Evolutionary conservation across 2,329 filamentous ascomycete species (phyloP), one percentile per base, ranked within the genome.

Genomic region (Teratosphaeria epicoccoides): DNA sequence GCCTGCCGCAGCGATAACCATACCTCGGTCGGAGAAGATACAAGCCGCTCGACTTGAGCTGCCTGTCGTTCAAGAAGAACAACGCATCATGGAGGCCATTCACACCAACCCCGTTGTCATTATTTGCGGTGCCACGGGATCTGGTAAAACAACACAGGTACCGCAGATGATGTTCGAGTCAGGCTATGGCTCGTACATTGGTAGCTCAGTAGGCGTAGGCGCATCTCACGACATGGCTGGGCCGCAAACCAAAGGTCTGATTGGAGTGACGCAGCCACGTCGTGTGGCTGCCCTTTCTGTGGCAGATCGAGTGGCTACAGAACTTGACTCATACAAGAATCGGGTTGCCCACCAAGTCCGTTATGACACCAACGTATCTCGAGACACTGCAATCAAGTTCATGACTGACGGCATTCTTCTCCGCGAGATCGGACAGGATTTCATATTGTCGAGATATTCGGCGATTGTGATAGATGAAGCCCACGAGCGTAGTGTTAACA

Each of bases 371-470:
- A 91, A 84, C 0, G 83, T 86, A 1, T 81, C 83, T 47, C 75
- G 82, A 24, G 84, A 88, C 49, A 98, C 93, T 0, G 86, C 88
- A 5, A 81, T 98, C 67, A 98, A 98, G 68, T 98, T 97, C 71
- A 96, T 98, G 90, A 98, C 93, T 0, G 93, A 98, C 68, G 93
- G 93, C 77, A 89, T 98, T 24, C 74, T 98, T 54, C 78, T 98
- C 9, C 84, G 93, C 52, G 93, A 98, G 69, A 85, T 96, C 50
- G 84, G 87, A 0, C 84, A 93, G 58, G 93, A 98, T 65, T 88
- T 97, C 63, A 78, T 88, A 0, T 72, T 98, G 44, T 81, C 79
- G 47, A 94, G 94, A 61, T 98, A 98, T 68, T 96, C 91, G 0
- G 87, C 86, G 12, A 87, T 98, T 49, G 81, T 98, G 47, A 91